Evolutionary conservation across 345 rosid species (phyloP).

Genomic region (Bruguiera sexangula): DNA sequence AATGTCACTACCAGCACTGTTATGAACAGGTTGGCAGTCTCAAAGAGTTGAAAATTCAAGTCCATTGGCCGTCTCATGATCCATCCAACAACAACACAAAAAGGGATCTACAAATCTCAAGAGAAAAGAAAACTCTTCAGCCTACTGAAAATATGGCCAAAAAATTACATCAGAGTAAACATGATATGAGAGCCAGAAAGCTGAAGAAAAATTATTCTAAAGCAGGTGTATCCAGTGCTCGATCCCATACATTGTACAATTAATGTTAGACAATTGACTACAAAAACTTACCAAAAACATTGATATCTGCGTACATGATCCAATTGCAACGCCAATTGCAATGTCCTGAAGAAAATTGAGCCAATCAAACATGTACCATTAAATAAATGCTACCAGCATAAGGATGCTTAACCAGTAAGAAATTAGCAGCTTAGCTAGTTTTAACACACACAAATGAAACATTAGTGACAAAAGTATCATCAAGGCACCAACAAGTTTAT

Average conservation of each 20-base stretch:
- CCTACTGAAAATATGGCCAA: not conserved
- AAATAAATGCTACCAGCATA: not conserved
- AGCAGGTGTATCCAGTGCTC: not conserved
- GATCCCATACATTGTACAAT: not conserved
- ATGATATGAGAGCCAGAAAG: no score
- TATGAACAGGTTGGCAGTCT: conserved; percentile 43
- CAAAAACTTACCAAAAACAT: conserved; percentile 69
- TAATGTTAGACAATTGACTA: not conserved
- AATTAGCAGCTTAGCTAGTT: not conserved
- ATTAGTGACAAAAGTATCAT: not conserved
- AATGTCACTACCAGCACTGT: conserved; percentile 45
- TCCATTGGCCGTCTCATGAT: conserved; percentile 42
- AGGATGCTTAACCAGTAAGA: not conserved
- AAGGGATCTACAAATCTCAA: conserved; percentile 36
- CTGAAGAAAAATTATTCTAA: not conserved
- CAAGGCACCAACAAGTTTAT: conserved; percentile 59
- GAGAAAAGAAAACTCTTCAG: not conserved
- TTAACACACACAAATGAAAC: not conserved
- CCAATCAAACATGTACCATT: no score
- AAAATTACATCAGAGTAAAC: no score
- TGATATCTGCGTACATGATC: conserved; percentile 83
- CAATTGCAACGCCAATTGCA: conserved; percentile 87
- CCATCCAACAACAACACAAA: conserved; percentile 45
- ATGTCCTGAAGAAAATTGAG: conserved; percentile 48
- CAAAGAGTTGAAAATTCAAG: conserved; percentile 46